phyloP scores from a whole-genome alignment of 208 protist species.

The Polymyxa betae region DNA sequence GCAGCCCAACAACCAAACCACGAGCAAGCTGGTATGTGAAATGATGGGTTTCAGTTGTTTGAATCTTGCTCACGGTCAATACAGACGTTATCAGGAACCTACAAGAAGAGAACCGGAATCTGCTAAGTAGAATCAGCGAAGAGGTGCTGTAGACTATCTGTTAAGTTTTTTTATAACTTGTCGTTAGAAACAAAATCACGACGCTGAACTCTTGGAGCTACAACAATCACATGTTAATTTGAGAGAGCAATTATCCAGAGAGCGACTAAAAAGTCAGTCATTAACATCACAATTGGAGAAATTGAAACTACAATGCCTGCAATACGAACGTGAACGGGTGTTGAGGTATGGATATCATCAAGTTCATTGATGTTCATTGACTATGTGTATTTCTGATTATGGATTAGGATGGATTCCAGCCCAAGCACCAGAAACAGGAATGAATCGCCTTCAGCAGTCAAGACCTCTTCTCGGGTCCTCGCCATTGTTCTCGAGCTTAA shows the following conservation, averaged over 20 bases:
- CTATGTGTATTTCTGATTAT: neutral
- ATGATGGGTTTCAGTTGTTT: neutral
- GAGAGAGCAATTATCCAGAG: neutral
- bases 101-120: conserved; percentile 1
- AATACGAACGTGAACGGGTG: neutral
- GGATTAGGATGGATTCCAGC: neutral
- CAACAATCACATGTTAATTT: too few species aligned
- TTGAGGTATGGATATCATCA: neutral
- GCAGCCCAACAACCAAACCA: neutral
- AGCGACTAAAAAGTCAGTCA: neutral
- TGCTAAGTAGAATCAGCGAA: neutral
- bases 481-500: too few species aligned
- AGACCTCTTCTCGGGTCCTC: too few species aligned
- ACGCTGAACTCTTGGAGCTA: too few species aligned
- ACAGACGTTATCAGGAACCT: conserved; percentile 10
- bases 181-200: too few species aligned
- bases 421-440: neutral
- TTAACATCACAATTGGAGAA: conserved; percentile 10
- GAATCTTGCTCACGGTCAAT: neutral
- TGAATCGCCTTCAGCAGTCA: neutral
- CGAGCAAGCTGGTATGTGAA: neutral
- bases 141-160: neutral
- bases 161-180: too few species aligned
- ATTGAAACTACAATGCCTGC: neutral
- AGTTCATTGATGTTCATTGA: too few species aligned